phyloP scores from a whole-genome alignment of 2,329 filamentous ascomycete species.

The Ascochyta rabiei region DNA sequence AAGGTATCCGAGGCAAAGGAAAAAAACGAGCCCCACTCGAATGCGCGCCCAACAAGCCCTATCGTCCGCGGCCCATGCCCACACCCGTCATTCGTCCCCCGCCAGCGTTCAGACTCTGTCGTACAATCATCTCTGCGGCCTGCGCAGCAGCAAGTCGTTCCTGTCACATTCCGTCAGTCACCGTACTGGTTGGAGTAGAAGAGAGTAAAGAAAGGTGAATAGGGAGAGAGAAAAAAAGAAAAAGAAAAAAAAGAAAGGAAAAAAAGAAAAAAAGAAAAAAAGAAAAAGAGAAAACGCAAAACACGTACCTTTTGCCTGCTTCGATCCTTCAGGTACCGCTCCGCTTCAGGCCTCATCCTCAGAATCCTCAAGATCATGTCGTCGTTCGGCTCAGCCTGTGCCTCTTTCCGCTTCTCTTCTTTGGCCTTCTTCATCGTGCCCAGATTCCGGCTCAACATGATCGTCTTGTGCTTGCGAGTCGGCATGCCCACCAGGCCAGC shows the following conservation, averaged over 20 bases:
- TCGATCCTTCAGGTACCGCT: conserved; percentile 83
- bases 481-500: conserved; percentile 68
- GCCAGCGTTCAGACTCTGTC: conserved; percentile 78
- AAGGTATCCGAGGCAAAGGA: conserved; percentile 4
- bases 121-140: conserved; percentile 91
- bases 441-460: conserved; percentile 92
- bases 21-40: not conserved
- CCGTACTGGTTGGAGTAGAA: no score
- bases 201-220: no score
- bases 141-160: conserved; percentile 88
- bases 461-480: conserved; percentile 59
- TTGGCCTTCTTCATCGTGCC: conserved; percentile 97
- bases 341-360: conserved; percentile 91
- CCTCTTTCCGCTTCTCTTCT: conserved; percentile 93
- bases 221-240: not conserved
- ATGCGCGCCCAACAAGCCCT: not conserved
- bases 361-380: conserved; percentile 97
- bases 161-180: conserved; percentile 19
- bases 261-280: no score
- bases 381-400: conserved; percentile 94
- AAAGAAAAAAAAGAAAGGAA: no score
- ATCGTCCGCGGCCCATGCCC: conserved; percentile 15
- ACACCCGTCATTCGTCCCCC: conserved; percentile 58
- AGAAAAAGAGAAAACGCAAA: not conserved
- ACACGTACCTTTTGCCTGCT: conserved; percentile 75